Base-by-base conservation (phyloP, 495 filamentous ascomycete genomes). In the Elasticomyces elasticus region DNA sequence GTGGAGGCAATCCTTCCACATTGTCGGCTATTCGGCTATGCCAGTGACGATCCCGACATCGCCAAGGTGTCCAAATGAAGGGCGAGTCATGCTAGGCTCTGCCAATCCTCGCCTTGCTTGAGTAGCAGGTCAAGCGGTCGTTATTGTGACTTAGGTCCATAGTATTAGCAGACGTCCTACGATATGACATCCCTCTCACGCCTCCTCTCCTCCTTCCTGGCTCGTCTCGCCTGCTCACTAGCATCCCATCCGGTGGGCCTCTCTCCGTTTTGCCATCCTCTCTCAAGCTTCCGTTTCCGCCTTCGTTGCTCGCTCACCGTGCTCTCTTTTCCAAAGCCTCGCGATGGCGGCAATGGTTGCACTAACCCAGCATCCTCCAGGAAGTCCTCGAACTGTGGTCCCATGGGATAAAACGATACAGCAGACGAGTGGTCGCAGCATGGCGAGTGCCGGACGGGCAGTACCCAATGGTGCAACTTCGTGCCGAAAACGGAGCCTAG, bases 361-460 rank as follows among this genome's bases (percentile, higher is more conserved):
- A 51, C 44, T 13, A 63, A 44, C 12, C 57, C 60, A 10, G 53
- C 56, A 13, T 60, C 57, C 12, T 44, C 42, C 4, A 59, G 40
- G 9, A 63, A 35, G 15, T 49, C 38, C 28, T 60, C 60, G 24
- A 63, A 56, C 11, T 59, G 46, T 15, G 57, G 51, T n/a, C 56
- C 56, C 1, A 59, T 48, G 3, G 57, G 60, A 30, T 49, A 60
- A 20, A 56, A 47, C 5, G 35, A 49, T 20, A 58, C 46, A 17
- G n/a, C 17, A 1, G 56, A 54, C 15, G 35, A 28, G 28, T 64
- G 62, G n/a, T 64, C 59, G 30, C 54, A 56, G 30, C 37, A 60
- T 20, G 62, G 62, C 22, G 61, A 60, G 51, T 56, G 55, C 30
- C 40, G 42, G 24, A 62, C 26, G 5, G 62, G 62, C 17, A 65